Evolutionary conservation across 176 grass and related monocot genomes (phyloP).

Genomic region (Eremochloa ophiuroides): DNA sequence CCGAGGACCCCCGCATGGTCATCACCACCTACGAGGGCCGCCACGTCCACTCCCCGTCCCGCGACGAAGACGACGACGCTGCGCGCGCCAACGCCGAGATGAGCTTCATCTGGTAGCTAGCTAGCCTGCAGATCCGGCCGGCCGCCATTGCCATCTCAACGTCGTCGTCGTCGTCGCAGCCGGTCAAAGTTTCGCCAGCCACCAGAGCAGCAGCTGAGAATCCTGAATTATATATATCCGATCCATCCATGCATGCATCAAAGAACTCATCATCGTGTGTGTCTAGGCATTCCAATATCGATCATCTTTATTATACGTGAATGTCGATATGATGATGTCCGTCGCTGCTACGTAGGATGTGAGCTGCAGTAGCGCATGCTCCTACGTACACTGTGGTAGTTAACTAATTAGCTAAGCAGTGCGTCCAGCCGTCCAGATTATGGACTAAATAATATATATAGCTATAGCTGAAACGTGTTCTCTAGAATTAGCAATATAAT

Average conservation of each 20-base stretch:
- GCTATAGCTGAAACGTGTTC: too few species aligned
- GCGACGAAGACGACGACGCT: slow-evolving; percentile 56
- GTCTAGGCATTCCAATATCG: not conserved
- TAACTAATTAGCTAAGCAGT: not conserved
- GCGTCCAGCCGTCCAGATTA: not conserved
- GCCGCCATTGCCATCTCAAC: not conserved
- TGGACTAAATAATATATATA: not conserved
- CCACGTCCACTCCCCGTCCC: slow-evolving; percentile 82
- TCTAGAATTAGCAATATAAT: too few species aligned
- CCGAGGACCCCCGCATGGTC: slow-evolving; percentile 83
- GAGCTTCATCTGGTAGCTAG: slow-evolving; percentile 84
- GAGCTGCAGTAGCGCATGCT: not conserved
- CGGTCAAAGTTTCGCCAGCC: not conserved
- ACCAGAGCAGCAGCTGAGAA: not conserved
- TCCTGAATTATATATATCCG: not conserved
- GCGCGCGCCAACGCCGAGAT: slow-evolving; percentile 51
- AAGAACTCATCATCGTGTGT: not conserved
- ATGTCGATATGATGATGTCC: too few species aligned
- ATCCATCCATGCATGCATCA: not conserved
- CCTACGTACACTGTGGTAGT: not conserved
- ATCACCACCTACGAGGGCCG: slow-evolving; percentile 91
- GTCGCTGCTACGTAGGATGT: not conserved
- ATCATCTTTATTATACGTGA: not conserved
- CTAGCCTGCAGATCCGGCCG: not conserved
- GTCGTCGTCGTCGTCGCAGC: not conserved